A percentile compares a stretch with the other conserved stretches of the same genome.
These are phyloP conservation scores for Spiraea crenata DNA, from an alignment of 331 rosid genomes.

Conservation along the genomic window DNA sequence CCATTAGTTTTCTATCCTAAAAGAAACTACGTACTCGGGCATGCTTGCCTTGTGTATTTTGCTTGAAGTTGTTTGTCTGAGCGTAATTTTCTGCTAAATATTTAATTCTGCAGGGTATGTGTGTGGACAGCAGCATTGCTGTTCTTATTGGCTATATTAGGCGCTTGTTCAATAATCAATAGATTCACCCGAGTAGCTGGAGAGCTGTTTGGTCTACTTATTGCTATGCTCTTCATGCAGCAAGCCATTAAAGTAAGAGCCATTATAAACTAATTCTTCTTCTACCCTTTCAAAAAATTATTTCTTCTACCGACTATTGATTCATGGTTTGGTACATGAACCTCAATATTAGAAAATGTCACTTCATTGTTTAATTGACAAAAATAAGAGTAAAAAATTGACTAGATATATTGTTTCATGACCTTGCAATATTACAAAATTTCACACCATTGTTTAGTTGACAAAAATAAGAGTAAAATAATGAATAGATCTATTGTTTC, in stretches of 20 bases:
- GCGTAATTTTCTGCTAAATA: not conserved
- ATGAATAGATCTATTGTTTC: not conserved
- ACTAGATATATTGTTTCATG: not conserved
- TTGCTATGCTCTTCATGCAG: slow-evolving; percentile 99
- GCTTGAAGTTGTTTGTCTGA: slow-evolving; percentile 10
- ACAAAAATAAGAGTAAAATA: not conserved
- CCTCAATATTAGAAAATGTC: not conserved
- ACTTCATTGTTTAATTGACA: not conserved
- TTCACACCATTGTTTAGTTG: not conserved
- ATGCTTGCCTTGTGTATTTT: not conserved
- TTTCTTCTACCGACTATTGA: not conserved
- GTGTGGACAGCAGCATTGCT: slow-evolving; percentile 89
- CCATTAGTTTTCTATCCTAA: too few relatives aligned
- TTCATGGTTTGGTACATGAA: not conserved
- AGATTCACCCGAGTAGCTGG: slow-evolving; percentile 95
- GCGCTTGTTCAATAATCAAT: slow-evolving; percentile 96
- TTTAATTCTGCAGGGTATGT: slow-evolving; percentile 69
- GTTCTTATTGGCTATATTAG: slow-evolving; percentile 73
- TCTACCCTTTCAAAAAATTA: not conserved
- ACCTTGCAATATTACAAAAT: not conserved
- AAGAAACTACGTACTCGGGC: too few relatives aligned
- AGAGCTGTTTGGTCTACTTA: slow-evolving; percentile 88
- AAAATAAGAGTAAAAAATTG: not conserved
- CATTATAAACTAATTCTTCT: not conserved
- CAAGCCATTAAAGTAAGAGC: slow-evolving; percentile 79